A percentile compares a stretch with the other conserved stretches of the same genome.
These are phyloP conservation scores for Candida saitoana DNA, from an alignment of 805 yeast genomes.

Conservation along the genomic window DNA sequence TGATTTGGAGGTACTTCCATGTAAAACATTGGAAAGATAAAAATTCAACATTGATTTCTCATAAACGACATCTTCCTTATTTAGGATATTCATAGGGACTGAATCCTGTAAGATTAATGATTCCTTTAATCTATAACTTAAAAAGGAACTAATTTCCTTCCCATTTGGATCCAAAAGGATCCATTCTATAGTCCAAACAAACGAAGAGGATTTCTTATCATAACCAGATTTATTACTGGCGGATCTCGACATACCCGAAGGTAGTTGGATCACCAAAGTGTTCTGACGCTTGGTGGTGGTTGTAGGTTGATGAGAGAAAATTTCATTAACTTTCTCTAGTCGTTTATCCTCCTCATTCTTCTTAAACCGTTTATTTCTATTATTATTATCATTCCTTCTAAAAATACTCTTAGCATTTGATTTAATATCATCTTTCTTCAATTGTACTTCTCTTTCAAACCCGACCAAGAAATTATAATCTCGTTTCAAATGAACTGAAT, in stretches of 20 bases:
- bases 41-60: conserved; percentile 26
- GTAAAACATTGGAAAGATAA: conserved; percentile 31
- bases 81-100: conserved; percentile 37
- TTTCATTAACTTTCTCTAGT: conserved; percentile 15
- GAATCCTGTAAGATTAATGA: conserved; percentile 28
- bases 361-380: conserved; percentile 19
- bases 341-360: conserved; percentile 21
- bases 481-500: conserved; percentile 57
- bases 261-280: conserved; percentile 58
- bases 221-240: conserved; percentile 61
- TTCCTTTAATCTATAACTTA: conserved; percentile 45
- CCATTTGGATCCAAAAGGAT: conserved; percentile 34
- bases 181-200: conserved; percentile 83
- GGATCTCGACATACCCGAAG: conserved; percentile 72
- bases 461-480: conserved; percentile 74
- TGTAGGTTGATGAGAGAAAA: conserved; percentile 24
- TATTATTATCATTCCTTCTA: conserved; percentile 15
- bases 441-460: conserved; percentile 55
- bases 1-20: conserved; percentile 13
- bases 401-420: conserved; percentile 40
- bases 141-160: conserved; percentile 25
- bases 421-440: conserved; percentile 52
- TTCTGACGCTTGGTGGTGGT: conserved; percentile 51
- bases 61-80: conserved; percentile 12
- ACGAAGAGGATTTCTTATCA: conserved; percentile 58